phyloP scores from a whole-genome alignment of 2,329 filamentous ascomycete genomes.

The Pseudocercospora pini-densiflorae region DNA sequence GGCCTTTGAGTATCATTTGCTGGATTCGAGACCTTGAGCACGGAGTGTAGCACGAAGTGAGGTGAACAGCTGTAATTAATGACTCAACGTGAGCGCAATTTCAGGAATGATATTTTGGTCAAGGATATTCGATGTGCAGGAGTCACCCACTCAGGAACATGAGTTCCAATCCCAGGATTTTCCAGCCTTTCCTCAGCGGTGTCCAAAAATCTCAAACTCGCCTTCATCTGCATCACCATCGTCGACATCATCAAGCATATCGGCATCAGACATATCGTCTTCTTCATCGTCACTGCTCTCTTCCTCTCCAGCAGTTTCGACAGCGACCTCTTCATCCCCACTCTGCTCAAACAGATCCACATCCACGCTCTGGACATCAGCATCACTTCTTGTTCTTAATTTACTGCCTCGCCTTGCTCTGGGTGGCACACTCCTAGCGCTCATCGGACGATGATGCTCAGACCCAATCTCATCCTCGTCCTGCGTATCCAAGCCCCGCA shows the following conservation, averaged over 20 bases:
- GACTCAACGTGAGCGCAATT: too few species aligned
- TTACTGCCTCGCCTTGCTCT: constrained; percentile 22
- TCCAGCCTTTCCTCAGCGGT: constrained; percentile 27
- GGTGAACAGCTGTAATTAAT: too few species aligned
- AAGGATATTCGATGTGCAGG: too few species aligned
- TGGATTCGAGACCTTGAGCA: too few species aligned
- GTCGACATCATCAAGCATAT: constrained; percentile 22
- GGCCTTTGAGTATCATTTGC: too few species aligned
- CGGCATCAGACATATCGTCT: constrained; percentile 12
- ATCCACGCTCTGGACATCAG: constrained; percentile 22
- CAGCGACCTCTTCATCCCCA: constrained; percentile 37
- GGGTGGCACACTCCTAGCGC: constrained; percentile 24
- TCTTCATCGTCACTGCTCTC: constrained; percentile 40
- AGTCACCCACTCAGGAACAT: too few species aligned
- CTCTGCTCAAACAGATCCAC: constrained; percentile 27
- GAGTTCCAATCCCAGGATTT: background rate
- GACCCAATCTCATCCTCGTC: constrained; percentile 22
- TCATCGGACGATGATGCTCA: constrained; percentile 15
- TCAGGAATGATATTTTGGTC: too few species aligned
- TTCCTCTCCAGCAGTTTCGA: constrained; percentile 41
- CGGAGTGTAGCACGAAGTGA: too few species aligned
- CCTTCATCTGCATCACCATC: constrained; percentile 22
- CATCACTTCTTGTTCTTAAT: constrained; percentile 17
- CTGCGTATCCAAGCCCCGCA: constrained; percentile 39
- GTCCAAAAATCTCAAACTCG: constrained; percentile 32